Evolutionary conservation across 768 basidiomycete species (phyloP).

Genomic region (Mycena galericulata): DNA sequence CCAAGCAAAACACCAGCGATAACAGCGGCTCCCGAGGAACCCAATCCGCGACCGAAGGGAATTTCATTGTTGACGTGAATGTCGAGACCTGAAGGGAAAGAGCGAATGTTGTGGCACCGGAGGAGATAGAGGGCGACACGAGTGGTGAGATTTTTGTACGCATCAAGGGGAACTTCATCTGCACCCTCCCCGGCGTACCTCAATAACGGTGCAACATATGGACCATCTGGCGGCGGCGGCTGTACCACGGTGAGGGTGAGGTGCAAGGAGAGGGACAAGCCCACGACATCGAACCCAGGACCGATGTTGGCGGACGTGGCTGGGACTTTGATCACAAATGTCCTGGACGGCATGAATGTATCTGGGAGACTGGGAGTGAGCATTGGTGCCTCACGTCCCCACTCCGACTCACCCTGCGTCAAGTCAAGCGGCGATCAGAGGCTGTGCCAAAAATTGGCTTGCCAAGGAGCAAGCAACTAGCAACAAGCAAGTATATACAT

Average conservation of each 20-base stretch:
- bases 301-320: conserved; percentile 99
- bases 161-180: conserved; percentile 89
- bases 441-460: too few species aligned
- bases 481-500: too few species aligned
- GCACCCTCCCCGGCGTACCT: conserved; percentile 91
- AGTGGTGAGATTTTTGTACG: conserved; percentile 97
- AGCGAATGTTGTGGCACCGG: conserved; percentile 82
- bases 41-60: conserved; percentile 96
- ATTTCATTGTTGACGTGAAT: conserved; percentile 93
- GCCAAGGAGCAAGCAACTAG: too few species aligned
- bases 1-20: conserved; percentile 96
- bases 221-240: conserved; percentile 42
- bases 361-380: too few species aligned
- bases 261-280: conserved; percentile 92
- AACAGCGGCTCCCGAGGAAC: conserved; percentile 99
- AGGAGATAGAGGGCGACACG: conserved; percentile 98
- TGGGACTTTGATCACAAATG: conserved; percentile 85
- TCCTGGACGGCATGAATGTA: conserved; percentile 31
- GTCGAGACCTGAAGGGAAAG: conserved; percentile 81
- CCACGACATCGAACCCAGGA: conserved; percentile 98
- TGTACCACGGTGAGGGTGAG: conserved; percentile 72
- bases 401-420: too few species aligned
- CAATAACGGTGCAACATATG: conserved; percentile 69
- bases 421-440: too few species aligned
- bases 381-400: too few species aligned